phyloP scores from a whole-genome alignment of 2,329 filamentous ascomycete genomes.

The Monilinia fructigena region DNA sequence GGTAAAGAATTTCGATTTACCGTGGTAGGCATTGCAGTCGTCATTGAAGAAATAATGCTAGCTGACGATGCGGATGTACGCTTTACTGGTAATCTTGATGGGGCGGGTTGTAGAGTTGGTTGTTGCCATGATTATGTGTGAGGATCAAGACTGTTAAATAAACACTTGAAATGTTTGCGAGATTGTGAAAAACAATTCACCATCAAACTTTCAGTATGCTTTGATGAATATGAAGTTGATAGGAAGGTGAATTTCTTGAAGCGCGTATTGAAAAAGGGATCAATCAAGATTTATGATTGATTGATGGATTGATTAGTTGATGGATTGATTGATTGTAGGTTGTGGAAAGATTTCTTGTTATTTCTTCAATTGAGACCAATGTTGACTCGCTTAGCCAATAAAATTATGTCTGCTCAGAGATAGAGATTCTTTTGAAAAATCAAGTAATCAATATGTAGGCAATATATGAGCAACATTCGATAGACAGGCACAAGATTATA shows the following conservation, averaged over 20 bases:
- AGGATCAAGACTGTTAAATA: conserved; percentile 2
- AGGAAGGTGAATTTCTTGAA: neutral
- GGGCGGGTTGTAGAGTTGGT: conserved; percentile 2
- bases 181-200: conserved; percentile 4
- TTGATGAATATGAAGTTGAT: neutral
- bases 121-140: conserved; percentile 13
- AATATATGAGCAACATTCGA: no score
- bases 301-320: no score
- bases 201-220: neutral
- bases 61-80: conserved; percentile 17
- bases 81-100: conserved; percentile 1
- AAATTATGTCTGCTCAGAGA: neutral
- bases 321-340: no score
- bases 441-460: neutral
- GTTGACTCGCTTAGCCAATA: neutral
- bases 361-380: neutral
- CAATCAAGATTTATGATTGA: no score
- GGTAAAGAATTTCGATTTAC: conserved; percentile 13
- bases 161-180: conserved; percentile 4
- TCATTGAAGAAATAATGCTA: conserved; percentile 15
- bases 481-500: neutral
- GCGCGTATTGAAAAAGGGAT: neutral
- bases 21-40: conserved; percentile 2
- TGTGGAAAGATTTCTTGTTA: neutral
- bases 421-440: neutral